Base-by-base conservation (phyloP, 1,284 basidiomycete genomes). In the Fistulinella staudtii region DNA sequence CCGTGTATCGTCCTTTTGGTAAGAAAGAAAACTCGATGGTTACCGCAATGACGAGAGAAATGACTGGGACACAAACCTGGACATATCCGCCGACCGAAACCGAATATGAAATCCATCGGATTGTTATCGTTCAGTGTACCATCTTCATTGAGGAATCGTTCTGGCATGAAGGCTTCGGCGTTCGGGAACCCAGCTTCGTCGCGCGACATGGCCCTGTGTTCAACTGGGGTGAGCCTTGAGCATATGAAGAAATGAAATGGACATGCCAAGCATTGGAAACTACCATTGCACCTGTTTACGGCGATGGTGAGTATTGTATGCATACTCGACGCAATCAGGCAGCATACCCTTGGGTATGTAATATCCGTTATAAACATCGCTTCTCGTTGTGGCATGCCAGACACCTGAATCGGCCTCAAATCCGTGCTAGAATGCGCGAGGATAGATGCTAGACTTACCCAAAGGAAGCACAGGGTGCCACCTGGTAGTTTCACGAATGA, bases 401-500 rank as follows among this genome's bases (percentile, higher is more conserved):
- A 55, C 22, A 22, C 40, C 55, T 60, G 9, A 6, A 31, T 7
- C 17, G 21, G 10, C 2, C 10, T 37, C 24, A 37, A 7, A 15
- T 6, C 6, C 22, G 8, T 4, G 14, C 15, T 15, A 24, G 5
- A 18, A 37, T 27, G 30, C 27, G n/a, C 8, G 11, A 21, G 23
- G 13, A 8, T 4, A n/a, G 24, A 15, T 15, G n/a, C 27, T 2
- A 14, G 21, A 20, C 29, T 38, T 23, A 57, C 53, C 41, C 5
- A 60, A 6, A 17, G 58, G 58, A 2, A 41, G 21, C 6, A 47
- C 45, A 0, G 51, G 58, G 1, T 42, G 34, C 57, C 60, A 59
- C 23, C 60, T 58, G 44, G 53, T 24, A 14, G 21, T 65, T 52
- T 76, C 74, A 23, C 66, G 66, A 13, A 74, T 43, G 11, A 71